Percentiles rank a stretch among this genome's conserved stretches.
These are phyloP conservation scores for Mediolabrus comicus DNA, from an alignment of 108 stramenopile genomes.

Conservation along the genomic window DNA sequence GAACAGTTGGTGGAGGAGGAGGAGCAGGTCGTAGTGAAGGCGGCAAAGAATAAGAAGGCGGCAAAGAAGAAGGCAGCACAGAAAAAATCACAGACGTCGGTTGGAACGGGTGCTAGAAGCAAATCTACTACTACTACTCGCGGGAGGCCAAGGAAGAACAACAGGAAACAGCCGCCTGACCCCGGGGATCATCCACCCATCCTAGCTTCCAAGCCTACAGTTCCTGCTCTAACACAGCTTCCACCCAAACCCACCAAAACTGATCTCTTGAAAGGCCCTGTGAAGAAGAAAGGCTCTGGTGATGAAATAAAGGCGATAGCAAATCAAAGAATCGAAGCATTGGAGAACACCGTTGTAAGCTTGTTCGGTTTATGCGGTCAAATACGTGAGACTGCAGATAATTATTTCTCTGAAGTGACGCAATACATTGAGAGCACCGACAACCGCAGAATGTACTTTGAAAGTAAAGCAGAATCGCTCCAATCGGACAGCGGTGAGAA, in stretches of 20 bases:
- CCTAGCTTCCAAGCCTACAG: not conserved
- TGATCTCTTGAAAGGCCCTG: not conserved
- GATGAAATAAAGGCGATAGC: not conserved
- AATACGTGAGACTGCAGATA: not conserved
- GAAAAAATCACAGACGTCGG: no score
- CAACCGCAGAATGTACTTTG: no score
- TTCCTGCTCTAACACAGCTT: not conserved
- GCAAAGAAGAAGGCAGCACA: no score
- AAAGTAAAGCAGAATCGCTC: not conserved
- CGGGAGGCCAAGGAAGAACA: no score
- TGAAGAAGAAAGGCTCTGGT: not conserved
- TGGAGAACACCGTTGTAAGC: not conserved
- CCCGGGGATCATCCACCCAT: no score
- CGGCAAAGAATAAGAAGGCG: no score
- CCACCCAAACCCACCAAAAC: not conserved
- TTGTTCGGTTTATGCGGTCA: not conserved
- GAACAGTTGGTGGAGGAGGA: no score
- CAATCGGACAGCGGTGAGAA: not conserved
- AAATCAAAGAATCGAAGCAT: not conserved
- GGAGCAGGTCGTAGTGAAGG: no score
- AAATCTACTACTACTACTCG: no score
- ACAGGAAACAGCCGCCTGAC: no score
- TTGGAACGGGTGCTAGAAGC: no score
- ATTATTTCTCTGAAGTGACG: not conserved
- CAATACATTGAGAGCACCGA: not conserved